Evolutionary conservation across 805 yeast species (phyloP), one percentile per base, ranked within the genome.

Genomic region (Candida parachauliodes): DNA sequence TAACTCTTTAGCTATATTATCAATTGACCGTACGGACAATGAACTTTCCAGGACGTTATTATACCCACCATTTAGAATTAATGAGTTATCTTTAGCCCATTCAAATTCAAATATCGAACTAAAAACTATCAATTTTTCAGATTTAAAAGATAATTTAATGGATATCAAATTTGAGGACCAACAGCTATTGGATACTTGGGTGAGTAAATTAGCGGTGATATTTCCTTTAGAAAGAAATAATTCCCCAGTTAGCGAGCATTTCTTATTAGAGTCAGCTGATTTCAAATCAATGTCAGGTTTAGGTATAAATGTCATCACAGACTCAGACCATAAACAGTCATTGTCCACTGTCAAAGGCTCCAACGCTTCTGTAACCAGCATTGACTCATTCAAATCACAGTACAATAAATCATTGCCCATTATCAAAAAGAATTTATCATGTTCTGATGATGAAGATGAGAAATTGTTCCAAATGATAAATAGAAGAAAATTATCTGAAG

Each of bases 51-150:
- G 72, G 19, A 56, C 62, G 8, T 57, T 68, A 23, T 38, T 68
- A 44, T 67, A 49, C 43, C 72, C 74, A 7, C 74, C 74, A 1
- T 67, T 68, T 44, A 44, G 74, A 34, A 44, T 62, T 35, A 63
- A 64, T 41, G 70, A 65, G 38, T 48, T 64, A 15, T 46, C 60
- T 10, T 48, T 62, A 34, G 34, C 50, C 20, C 43, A 44, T 24
- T 37, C 49, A 8, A 23, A 40, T 20, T 27, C 35, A 3, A 32
- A 23, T n/a, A 42, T 42, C 5, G 40, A 39, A 26, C 48, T 44
- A 30, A 47, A 34, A 31, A 41, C 54, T 15, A 46, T 45, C 29
- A 42, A 46, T 44, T 65, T 44, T 34, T 48, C 44, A 32, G 47
- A 21, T 12, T 44, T 24, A 41, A 49, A 24, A 8, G 43, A 18